These are phyloP conservation scores for Apostasia ramifera DNA, from an alignment of 106 monocot species.

Conservation along the genomic window DNA sequence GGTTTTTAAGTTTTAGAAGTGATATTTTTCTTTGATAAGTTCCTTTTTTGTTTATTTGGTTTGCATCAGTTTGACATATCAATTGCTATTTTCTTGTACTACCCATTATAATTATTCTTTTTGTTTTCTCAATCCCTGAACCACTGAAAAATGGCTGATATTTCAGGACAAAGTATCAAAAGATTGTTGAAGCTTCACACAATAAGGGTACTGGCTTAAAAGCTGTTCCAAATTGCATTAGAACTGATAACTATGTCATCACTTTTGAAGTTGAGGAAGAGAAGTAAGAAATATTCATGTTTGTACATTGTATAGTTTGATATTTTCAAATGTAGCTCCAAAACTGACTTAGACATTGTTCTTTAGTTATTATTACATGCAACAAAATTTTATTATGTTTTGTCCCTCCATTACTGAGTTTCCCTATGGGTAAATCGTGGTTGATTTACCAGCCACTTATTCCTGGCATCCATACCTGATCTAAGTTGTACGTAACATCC, in stretches of 20 bases:
- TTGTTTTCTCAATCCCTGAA: background rate
- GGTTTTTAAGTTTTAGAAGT: background rate
- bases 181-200: constrained; percentile 93
- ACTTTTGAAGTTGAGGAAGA: constrained; percentile 98
- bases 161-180: constrained; percentile 96
- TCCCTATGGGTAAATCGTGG: too few species aligned
- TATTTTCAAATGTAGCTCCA: too few species aligned
- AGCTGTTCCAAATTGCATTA: constrained; percentile 64
- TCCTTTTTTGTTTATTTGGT: background rate
- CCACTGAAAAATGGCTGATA: too few species aligned
- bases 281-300: constrained; percentile 41
- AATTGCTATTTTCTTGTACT: background rate
- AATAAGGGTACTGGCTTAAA: constrained; percentile 63
- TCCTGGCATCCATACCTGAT: too few species aligned
- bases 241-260: constrained; percentile 87
- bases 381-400: too few species aligned
- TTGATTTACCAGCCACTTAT: too few species aligned
- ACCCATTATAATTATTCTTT: background rate
- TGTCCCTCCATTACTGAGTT: too few species aligned
- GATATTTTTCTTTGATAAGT: background rate
- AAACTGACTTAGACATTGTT: too few species aligned
- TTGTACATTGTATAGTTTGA: too few species aligned
- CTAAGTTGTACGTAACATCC: too few species aligned
- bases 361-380: too few species aligned
- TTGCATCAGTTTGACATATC: background rate